A percentile compares a stretch with the other conserved stretches of the same genome.
Conservation (phyloP, 108 stramenopile species). For the Skeletonema menzelii region DNA sequence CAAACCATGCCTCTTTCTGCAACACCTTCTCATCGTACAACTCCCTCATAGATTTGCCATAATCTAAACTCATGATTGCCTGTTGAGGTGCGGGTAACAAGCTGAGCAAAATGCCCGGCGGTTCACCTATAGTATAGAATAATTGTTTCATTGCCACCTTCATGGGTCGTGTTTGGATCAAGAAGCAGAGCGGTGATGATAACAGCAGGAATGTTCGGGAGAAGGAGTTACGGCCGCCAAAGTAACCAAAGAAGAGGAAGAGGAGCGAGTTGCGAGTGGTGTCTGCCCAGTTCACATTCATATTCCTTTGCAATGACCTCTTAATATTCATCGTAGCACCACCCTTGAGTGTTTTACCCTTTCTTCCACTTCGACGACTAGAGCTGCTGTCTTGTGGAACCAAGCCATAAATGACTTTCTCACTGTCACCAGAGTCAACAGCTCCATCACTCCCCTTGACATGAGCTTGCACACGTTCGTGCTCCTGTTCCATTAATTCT, state of each 20-base stretch:
- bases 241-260: constrained; percentile 84
- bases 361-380: constrained; percentile 4
- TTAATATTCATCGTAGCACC: constrained; percentile 62
- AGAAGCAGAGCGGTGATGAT: constrained; percentile 72
- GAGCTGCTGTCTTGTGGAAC: constrained; percentile 2
- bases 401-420: constrained; percentile 24
- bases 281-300: constrained; percentile 83
- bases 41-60: constrained; percentile 32
- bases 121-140: constrained; percentile 75
- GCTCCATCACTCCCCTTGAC: constrained; percentile 7
- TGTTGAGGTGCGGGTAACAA: constrained; percentile 86
- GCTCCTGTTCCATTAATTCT: constrained; percentile 34
- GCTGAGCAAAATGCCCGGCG: constrained; percentile 73
- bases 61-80: constrained; percentile 71
- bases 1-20: constrained; percentile 34
- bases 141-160: constrained; percentile 75
- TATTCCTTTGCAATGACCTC: constrained; percentile 57
- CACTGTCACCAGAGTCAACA: constrained; percentile 2
- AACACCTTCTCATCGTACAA: constrained; percentile 50
- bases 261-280: constrained; percentile 76
- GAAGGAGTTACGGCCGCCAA: constrained; percentile 74
- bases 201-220: constrained; percentile 61
- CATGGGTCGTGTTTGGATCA: constrained; percentile 79
- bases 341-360: constrained; percentile 42
- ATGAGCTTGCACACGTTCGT: constrained; percentile 22